Percentiles rank a stretch among this genome's conserved stretches.
Evolutionary conservation across 352 stramenopile species (phyloP).

Genomic region (Paralagenidium karlingii): DNA sequence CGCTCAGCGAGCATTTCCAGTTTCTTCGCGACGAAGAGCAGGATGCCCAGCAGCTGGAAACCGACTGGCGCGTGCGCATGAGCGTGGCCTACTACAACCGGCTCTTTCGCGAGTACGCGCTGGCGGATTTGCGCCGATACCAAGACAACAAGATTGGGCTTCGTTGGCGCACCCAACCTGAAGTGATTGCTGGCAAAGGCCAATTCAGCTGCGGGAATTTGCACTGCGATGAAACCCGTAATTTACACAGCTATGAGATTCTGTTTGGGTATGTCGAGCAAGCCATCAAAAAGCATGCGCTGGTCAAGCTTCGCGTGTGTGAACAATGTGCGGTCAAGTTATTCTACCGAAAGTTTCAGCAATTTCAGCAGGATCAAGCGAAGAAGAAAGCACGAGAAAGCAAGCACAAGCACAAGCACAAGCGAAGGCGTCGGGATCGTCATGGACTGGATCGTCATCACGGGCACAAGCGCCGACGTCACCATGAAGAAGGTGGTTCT

Average conservation of each 20-base stretch:
- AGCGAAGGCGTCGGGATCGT: too few relatives aligned
- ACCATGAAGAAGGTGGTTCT: too few relatives aligned
- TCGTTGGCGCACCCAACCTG: conserved; percentile 64
- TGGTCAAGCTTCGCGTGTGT: conserved; percentile 74
- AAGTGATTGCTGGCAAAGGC: conserved; percentile 65
- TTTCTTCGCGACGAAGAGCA: conserved; percentile 66
- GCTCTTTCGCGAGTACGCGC: conserved; percentile 74
- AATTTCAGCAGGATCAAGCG: conserved; percentile 6
- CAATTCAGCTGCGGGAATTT: conserved; percentile 75
- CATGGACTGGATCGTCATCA: too few relatives aligned
- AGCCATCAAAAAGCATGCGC: conserved; percentile 37
- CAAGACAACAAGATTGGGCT: conserved; percentile 53
- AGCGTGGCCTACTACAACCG: conserved; percentile 74
- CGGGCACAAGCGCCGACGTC: too few relatives aligned
- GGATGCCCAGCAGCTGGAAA: conserved; percentile 25
- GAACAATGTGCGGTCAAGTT: conserved; percentile 43
- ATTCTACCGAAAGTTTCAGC: conserved; percentile 47
- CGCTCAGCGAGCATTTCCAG: conserved; percentile 44
- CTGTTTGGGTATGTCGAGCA: conserved; percentile 69
- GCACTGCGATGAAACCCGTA: conserved; percentile 22
- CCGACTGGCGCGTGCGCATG: conserved; percentile 69
- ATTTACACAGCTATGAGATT: conserved; percentile 65
- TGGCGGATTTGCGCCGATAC: conserved; percentile 55
- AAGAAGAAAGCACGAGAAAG: conserved; percentile 8
- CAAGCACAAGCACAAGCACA: background rate